Evolutionary conservation across 2,329 filamentous ascomycete species (phyloP).

Genomic region (Aureobasidium musti): DNA sequence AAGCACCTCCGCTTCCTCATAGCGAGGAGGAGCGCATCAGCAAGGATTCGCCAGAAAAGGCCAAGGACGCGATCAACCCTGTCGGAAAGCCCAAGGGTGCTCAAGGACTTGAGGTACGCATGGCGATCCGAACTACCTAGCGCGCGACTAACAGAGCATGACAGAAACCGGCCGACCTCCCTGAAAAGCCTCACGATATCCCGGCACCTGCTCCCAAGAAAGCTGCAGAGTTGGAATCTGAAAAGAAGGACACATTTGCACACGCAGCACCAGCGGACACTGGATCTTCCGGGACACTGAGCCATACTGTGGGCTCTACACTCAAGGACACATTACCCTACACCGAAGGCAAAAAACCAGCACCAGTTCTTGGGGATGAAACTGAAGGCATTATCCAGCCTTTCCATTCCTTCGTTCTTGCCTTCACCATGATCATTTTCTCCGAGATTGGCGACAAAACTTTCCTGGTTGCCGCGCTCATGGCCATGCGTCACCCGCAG

Average conservation of each 20-base stretch:
- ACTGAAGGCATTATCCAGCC: constrained; percentile 69
- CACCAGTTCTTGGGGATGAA: constrained; percentile 48
- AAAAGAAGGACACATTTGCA: constrained; percentile 28
- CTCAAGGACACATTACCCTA: constrained; percentile 45
- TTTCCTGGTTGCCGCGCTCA: constrained; percentile 92
- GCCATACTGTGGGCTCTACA: constrained; percentile 21
- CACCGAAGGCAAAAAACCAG: constrained; percentile 41
- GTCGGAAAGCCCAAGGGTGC: constrained; percentile 43
- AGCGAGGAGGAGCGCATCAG: constrained; percentile 72
- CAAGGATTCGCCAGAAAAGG: constrained; percentile 31
- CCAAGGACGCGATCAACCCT: constrained; percentile 40
- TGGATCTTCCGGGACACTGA: constrained; percentile 9
- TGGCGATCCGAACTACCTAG: too few species aligned
- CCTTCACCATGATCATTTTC: constrained; percentile 95
- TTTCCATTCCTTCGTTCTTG: constrained; percentile 84
- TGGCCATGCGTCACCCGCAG: constrained; percentile 98
- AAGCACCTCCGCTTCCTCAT: constrained; percentile 77
- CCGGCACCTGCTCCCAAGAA: constrained; percentile 64
- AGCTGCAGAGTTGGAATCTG: constrained; percentile 36
- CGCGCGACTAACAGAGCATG: constrained; percentile 31
- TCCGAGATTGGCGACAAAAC: constrained; percentile 99
- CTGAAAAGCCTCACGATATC: constrained; percentile 73
- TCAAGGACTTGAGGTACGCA: constrained; percentile 58
- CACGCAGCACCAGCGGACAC: background rate
- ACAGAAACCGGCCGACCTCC: constrained; percentile 80